These are phyloP conservation scores for Hordeum vulgare DNA, from an alignment of 176 grass and related monocot genomes.

Conservation along the genomic window DNA sequence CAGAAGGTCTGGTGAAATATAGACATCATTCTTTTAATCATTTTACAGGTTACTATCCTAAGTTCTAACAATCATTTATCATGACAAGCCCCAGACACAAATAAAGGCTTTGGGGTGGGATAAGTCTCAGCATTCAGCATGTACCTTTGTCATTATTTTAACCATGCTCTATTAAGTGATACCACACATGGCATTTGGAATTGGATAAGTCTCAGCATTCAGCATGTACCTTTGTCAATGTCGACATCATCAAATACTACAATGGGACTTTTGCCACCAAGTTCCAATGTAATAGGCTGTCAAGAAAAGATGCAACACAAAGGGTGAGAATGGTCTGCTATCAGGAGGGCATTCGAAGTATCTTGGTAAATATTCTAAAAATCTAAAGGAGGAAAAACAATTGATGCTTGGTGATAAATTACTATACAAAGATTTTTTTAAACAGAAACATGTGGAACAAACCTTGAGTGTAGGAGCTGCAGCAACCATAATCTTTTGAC, in stretches of 20 bases:
- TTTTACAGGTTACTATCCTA: too few species aligned
- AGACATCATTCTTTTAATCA: too few species aligned
- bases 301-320: constrained; percentile 27
- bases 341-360: neutral
- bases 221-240: constrained; percentile 75
- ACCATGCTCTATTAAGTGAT: neutral
- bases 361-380: constrained; percentile 1
- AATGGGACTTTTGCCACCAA: constrained; percentile 99
- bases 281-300: constrained; percentile 94
- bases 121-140: too few species aligned
- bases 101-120: neutral
- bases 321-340: neutral
- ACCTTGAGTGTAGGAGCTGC: constrained; percentile 90
- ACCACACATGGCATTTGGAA: neutral
- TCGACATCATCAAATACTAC: too few species aligned
- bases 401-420: neutral
- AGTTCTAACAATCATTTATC: too few species aligned
- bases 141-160: too few species aligned
- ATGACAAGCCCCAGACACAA: neutral
- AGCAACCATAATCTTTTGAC: constrained; percentile 84
- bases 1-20: too few species aligned
- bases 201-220: neutral
- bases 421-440: constrained; percentile 17
- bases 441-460: constrained; percentile 18
- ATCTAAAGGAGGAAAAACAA: neutral